Base-by-base conservation (phyloP, 2,329 filamentous ascomycete genomes). In the Pseudohalonectria lignicola region DNA sequence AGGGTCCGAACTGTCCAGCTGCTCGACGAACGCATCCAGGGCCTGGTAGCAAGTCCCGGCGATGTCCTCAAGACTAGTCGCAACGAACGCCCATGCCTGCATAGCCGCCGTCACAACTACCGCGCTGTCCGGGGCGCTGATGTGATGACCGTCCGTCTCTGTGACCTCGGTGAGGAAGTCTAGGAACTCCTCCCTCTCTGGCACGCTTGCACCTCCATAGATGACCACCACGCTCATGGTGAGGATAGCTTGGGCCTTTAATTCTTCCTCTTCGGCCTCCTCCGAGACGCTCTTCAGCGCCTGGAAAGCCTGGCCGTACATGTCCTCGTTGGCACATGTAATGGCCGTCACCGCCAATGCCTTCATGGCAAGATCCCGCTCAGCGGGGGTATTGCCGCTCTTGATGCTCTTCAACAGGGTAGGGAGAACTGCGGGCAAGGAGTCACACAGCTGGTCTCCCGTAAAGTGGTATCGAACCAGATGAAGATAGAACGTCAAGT, bases 1-100 rank as follows among this genome's bases (percentile, higher is more conserved):
- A 1, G 77, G 64, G 41, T 86, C 79, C 23, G 69, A 69, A 54
- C 82, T 86, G 42, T 88, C 79, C 15, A 94, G 79, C 57, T 94
- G 87, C 34, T 94, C 86, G 31, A 85, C 78, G 48, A 94, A 86
- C 2, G 81, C 79, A 38, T 92, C 82, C 49, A 92, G 73, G 13
- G 84, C 81, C 20, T 75, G 62, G 45, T 86, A 79, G 23, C 81
- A 85, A 43, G 78, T 69, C 13, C 18, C 74, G 71, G 47, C 84
- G 31, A 87, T 67, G 49, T 90, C 83, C 23, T 26, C 23, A 12
- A 26, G 23, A 26, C 23, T 26, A 4, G 82, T 87, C 5, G 82
- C 83, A 5, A 93, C 71, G 45, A 90, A 82, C 1, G 80, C 81
- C 84, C 86, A 94, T 41, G 80, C 76, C 45, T 82, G 73, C 1